phyloP scores from a whole-genome alignment of 1,139 yeast genomes.

The Diutina scorzettiae region DNA sequence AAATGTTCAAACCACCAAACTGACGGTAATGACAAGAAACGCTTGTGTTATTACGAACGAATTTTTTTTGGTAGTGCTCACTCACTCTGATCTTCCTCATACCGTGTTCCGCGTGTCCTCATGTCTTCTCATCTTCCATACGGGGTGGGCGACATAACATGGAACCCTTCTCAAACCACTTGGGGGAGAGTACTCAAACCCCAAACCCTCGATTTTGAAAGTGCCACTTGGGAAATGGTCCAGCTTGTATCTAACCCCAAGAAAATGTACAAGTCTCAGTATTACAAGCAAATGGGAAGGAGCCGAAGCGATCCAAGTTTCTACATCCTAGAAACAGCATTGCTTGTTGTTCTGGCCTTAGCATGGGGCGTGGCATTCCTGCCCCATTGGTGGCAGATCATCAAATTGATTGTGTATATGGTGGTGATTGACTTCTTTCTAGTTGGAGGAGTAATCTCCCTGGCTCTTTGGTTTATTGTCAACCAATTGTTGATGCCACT shows the following conservation, averaged over 20 bases:
- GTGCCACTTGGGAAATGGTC: conserved; percentile 85
- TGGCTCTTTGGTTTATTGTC: conserved; percentile 61
- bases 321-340: conserved; percentile 52
- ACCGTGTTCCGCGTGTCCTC: no score
- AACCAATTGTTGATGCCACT: conserved; percentile 38
- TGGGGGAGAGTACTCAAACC: conserved; percentile 47
- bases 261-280: conserved; percentile 70
- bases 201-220: conserved; percentile 77
- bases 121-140: conserved; percentile 2
- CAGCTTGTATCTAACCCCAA: conserved; percentile 64
- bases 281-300: conserved; percentile 38
- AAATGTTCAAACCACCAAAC: no score
- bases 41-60: no score
- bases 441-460: conserved; percentile 49
- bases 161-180: conserved; percentile 8
- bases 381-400: conserved; percentile 38
- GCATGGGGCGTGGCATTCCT: conserved; percentile 88
- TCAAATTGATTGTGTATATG: conserved; percentile 52
- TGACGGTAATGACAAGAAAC: no score
- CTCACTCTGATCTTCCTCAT: no score
- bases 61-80: no score
- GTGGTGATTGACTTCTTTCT: conserved; percentile 60
- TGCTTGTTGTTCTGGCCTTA: conserved; percentile 46
- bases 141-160: not conserved
- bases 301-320: conserved; percentile 83